Conservation (phyloP, 2,329 filamentous ascomycete species). For the Trichophyton simii region DNA sequence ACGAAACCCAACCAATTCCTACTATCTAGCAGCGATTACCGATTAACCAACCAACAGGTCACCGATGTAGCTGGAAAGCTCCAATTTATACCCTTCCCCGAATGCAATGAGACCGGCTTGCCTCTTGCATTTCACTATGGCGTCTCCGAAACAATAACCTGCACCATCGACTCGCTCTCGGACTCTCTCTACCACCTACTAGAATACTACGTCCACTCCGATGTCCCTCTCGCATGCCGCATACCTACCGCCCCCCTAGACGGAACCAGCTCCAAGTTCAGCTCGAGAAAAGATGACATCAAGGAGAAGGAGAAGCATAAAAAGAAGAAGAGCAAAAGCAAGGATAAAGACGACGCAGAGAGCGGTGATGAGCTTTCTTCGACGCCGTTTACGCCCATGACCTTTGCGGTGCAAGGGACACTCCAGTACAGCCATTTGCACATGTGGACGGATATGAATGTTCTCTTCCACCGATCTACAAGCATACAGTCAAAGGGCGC, state of each 20-base stretch:
- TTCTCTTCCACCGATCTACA: constrained; percentile 55
- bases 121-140: constrained; percentile 82
- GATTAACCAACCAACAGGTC: constrained; percentile 7
- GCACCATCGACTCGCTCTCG: constrained; percentile 40
- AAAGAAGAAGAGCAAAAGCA: constrained; percentile 4
- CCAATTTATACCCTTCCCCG: constrained; percentile 81
- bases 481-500: constrained; percentile 15
- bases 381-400: constrained; percentile 63
- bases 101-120: constrained; percentile 73
- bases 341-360: background rate
- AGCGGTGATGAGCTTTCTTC: constrained; percentile 1
- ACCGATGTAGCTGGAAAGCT: constrained; percentile 61
- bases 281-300: constrained; percentile 10
- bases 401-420: constrained; percentile 79
- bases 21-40: background rate
- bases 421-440: constrained; percentile 83
- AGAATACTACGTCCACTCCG: constrained; percentile 93
- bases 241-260: constrained; percentile 49
- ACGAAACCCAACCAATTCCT: constrained; percentile 16
- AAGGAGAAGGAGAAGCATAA: background rate
- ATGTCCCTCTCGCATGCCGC: constrained; percentile 83
- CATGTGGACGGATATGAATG: constrained; percentile 77
- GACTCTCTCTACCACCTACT: constrained; percentile 44
- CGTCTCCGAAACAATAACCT: constrained; percentile 48
- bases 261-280: background rate